Percentiles rank a stretch among this genome's conserved stretches.
phyloP scores from a whole-genome alignment of 495 filamentous ascomycete species.

The Friedmanniomyces endolithicus region DNA sequence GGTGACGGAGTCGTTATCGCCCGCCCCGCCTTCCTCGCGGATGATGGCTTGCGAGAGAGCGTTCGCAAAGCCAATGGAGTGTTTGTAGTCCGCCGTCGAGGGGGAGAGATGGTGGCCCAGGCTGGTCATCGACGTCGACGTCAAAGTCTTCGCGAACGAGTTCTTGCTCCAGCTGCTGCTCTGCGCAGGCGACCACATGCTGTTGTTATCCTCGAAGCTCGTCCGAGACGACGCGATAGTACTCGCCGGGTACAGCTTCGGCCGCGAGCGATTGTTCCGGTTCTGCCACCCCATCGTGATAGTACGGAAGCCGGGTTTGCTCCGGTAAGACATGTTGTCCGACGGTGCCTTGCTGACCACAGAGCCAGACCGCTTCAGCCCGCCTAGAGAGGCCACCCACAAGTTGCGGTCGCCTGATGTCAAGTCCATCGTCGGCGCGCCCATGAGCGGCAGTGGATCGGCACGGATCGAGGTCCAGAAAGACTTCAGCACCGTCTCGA shows the following conservation, averaged over 20 bases:
- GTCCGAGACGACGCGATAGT: slow-evolving; percentile 85
- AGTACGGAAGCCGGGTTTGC: slow-evolving; percentile 42
- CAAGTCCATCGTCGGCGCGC: slow-evolving; percentile 32
- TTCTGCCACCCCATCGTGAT: slow-evolving; percentile 58
- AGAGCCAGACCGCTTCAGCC: slow-evolving; percentile 71
- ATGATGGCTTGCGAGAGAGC: slow-evolving; percentile 90
- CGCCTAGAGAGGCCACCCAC: slow-evolving; percentile 1
- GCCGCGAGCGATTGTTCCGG: slow-evolving; percentile 74
- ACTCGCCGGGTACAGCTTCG: slow-evolving; percentile 62
- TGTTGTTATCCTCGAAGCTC: slow-evolving; percentile 81
- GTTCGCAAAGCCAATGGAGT: slow-evolving; percentile 95
- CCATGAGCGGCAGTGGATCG: slow-evolving; percentile 72
- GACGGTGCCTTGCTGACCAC: slow-evolving; percentile 79
- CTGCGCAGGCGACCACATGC: slow-evolving; percentile 79
- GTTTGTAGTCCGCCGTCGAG: slow-evolving; percentile 83
- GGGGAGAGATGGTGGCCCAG: slow-evolving; percentile 45
- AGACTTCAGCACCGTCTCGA: slow-evolving; percentile 81
- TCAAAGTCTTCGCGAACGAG: slow-evolving; percentile 76
- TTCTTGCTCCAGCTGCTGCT: slow-evolving; percentile 93
- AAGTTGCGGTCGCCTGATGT: background rate
- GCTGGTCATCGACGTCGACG: slow-evolving; percentile 71
- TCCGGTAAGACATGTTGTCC: slow-evolving; percentile 52
- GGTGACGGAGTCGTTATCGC: slow-evolving; percentile 32
- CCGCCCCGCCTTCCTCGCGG: slow-evolving; percentile 56
- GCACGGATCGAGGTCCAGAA: slow-evolving; percentile 83